Evolutionary conservation across 192 early-diverging fungal species (phyloP), one percentile per base, ranked within the genome.

Genomic region (Dissophora globulifera): DNA sequence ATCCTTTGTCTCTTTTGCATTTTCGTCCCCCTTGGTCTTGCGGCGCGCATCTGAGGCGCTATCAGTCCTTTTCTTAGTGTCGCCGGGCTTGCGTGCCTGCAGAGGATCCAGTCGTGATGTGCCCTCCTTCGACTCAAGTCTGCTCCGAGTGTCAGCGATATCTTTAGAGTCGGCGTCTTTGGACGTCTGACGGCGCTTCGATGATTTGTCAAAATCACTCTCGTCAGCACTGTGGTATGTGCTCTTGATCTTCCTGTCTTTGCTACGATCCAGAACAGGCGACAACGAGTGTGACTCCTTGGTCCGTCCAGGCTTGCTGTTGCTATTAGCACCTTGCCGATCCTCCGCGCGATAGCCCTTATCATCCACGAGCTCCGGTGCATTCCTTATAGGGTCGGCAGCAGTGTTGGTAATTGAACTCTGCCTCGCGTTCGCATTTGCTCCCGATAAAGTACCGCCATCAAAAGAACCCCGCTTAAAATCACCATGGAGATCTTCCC

Each of bases 211-310:
- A 22, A 31, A 15, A 8, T 66, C 72, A 19, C 22, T 53, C n/a
- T 76, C 71, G 40, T 67, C 63, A 13, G 63, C 56, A 29, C 64
- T 67, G 22, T 59, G 46, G 41, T 76, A 76, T 12, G 58, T 31
- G 17, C 22, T 17, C 17, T 46, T 35, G 6, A 26, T 46, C 11
- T 59, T 64, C 17, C 31, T 48, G 25, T 52, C 42, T 9, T 61
- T 62, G 20, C 43, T 61, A 5, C 72, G 58, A 6, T 67, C 63
- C 35, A 66, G 16, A 29, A 50, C 27, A 22, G 63, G 72, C 1
- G 72, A 76, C 1, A 76, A 29, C 12, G 72, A 76, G 2, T 67
- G 57, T 4, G 72, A 62, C 12, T 56, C 46, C 30, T 62, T 76
- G 26, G 32, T 5, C 1, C 70, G 55, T n/a, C 23, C 29, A 42